Evolutionary conservation across 441 rosid genomes (phyloP).

Genomic region (Brassica hybrid): DNA sequence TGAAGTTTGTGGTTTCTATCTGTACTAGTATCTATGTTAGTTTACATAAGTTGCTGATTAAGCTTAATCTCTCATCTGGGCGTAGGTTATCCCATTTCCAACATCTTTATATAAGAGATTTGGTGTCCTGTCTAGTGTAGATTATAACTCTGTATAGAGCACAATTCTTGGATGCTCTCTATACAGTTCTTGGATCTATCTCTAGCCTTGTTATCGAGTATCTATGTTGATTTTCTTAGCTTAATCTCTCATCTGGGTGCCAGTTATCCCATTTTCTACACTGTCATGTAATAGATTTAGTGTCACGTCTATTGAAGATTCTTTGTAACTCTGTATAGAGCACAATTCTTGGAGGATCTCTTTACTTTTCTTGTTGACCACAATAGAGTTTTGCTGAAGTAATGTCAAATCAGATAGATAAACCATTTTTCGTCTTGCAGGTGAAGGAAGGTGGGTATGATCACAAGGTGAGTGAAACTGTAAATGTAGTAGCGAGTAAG

Average conservation of each 20-base stretch:
- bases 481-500: conserved; percentile 86
- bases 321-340: too few species aligned
- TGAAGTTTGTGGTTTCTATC: not conserved
- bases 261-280: not conserved
- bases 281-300: too few species aligned
- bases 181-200: not conserved
- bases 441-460: conserved; percentile 96
- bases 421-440: conserved; percentile 47
- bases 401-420: conserved; percentile 9
- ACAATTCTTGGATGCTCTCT: not conserved
- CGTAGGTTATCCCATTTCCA: not conserved
- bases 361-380: conserved; percentile 1
- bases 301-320: too few species aligned
- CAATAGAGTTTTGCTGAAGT: not conserved
- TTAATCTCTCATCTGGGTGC: not conserved
- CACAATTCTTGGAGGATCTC: conserved; percentile 6
- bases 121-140: not conserved
- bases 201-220: not conserved
- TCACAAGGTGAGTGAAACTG: conserved; percentile 90
- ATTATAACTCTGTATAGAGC: not conserved
- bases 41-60: conserved; percentile 7
- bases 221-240: conserved; percentile 9
- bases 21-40: not conserved
- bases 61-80: not conserved
- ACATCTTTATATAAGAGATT: not conserved